phyloP scores from a whole-genome alignment of 2,329 filamentous ascomycete genomes.

The Chlorencoelia australis region DNA sequence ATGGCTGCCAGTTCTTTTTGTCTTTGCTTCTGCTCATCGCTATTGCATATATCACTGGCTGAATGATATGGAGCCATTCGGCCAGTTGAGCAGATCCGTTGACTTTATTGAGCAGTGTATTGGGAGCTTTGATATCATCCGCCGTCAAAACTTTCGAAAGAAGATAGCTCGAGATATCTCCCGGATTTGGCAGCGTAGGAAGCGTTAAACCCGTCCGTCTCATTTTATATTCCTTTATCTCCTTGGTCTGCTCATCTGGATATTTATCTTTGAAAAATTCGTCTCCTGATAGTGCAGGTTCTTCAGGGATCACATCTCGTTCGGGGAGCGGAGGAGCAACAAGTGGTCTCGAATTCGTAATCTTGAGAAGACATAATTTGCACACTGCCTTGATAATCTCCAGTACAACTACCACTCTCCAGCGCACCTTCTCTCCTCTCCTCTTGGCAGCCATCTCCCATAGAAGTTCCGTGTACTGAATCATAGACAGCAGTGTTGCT shows the following conservation, averaged over 20 bases:
- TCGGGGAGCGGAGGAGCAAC: constrained; percentile 79
- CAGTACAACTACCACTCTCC: constrained; percentile 77
- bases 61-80: constrained; percentile 84
- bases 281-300: constrained; percentile 33
- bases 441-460: constrained; percentile 96
- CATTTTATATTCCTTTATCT: constrained; percentile 67
- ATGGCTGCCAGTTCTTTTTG: constrained; percentile 80
- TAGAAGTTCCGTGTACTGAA: constrained; percentile 90
- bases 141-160: constrained; percentile 84
- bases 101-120: constrained; percentile 72
- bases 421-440: constrained; percentile 70
- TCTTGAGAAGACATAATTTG: constrained; percentile 64
- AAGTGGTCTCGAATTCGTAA: constrained; percentile 75
- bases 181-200: constrained; percentile 68
- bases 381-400: constrained; percentile 83
- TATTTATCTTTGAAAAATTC: constrained; percentile 29
- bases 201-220: constrained; percentile 83
- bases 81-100: constrained; percentile 66
- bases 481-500: constrained; percentile 74
- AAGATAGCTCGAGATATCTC: constrained; percentile 79
- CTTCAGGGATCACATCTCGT: constrained; percentile 64
- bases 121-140: constrained; percentile 91
- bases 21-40: constrained; percentile 61
- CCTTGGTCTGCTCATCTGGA: constrained; percentile 30
- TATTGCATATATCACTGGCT: constrained; percentile 77